These are phyloP conservation scores for Thalassiosira hispida DNA, from an alignment of 352 stramenopile genomes.

Conservation along the genomic window DNA sequence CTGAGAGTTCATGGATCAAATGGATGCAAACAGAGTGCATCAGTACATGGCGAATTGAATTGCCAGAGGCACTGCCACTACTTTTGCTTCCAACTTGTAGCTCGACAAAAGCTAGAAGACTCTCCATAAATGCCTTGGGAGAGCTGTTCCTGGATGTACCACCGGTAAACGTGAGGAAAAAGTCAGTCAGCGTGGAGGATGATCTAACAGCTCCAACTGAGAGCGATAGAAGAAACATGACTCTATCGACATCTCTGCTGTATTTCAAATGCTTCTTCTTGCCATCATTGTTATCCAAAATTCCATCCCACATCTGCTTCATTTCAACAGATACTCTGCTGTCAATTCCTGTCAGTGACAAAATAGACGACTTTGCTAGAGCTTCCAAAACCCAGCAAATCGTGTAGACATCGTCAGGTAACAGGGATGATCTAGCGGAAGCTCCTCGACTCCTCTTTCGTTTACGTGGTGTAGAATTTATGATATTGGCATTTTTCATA, in stretches of 20 bases:
- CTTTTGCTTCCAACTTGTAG: background rate
- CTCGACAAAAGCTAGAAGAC: conserved; percentile 15
- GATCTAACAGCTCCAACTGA: conserved; percentile 30
- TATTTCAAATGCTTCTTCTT: background rate
- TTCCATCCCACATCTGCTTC: conserved; percentile 32
- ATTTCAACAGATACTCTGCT: conserved; percentile 6
- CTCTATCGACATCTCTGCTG: conserved; percentile 5
- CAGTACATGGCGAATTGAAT: conserved; percentile 9
- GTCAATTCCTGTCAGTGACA: conserved; percentile 4
- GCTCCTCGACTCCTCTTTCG: conserved; percentile 21
- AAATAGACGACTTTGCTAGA: conserved; percentile 17
- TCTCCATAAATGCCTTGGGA: conserved; percentile 17
- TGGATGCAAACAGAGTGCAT: conserved; percentile 14
- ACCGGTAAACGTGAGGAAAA: conserved; percentile 17
- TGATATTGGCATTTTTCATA: conserved; percentile 12
- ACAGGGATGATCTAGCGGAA: background rate
- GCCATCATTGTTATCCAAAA: conserved; percentile 23
- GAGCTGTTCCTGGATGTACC: conserved; percentile 3
- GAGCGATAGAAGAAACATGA: conserved; percentile 28
- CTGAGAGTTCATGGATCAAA: conserved; percentile 5
- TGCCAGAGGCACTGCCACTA: background rate
- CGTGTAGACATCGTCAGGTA: conserved; percentile 7
- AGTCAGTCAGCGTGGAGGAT: conserved; percentile 19
- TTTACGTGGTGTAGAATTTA: conserved; percentile 19
- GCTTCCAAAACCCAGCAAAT: conserved; percentile 29